Base-by-base conservation (phyloP, 2,329 filamentous ascomycete species). In the Neonectria ditissima region DNA sequence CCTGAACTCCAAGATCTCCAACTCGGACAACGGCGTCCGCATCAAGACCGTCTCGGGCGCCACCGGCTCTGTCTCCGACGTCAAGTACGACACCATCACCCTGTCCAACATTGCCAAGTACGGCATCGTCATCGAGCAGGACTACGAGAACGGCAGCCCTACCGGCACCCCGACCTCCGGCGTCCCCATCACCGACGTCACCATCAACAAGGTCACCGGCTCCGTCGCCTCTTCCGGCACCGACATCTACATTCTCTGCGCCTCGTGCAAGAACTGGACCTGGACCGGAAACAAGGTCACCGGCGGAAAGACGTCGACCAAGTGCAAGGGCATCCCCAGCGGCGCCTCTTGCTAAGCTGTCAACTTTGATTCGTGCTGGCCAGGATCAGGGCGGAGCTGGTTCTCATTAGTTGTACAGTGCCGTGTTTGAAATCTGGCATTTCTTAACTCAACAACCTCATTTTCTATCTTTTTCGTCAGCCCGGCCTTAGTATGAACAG, bases 171-270 rank as follows among this genome's bases (percentile, higher is more conserved):
- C 83, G 11, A 84, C 81, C 37, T 69, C 69, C 26, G 83, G 84
- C 37, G 82, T 87, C n/a, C 84, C 83, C n/a, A 86, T 87, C 73
- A 86, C 84, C 9, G 80, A 78, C 8, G 66, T 87, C 7, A 81
- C 77, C 1, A 72, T 86, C 52, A 73, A 77, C 48, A 74, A 79
- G 59, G 77, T 86, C 62, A 79, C 70, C 3, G 84, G 84, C 28
- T 76, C 77, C 4, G 83, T 86, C 50, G 62, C 73, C 34, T 74
- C 74, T 2, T 67, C 66, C 8, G 82, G 71, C n/a, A 79, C 75
- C 20, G 74, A 83, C 54, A 74, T 86, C 65, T 84, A 84, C 69
- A 84, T 88, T 59, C 80, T 87, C 16, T 88, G 86, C 68, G 86
- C 81, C 14, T 75, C 73, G 43, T 84, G 82, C 32, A 78, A 79